Evolutionary conservation across 805 yeast genomes (phyloP).

Genomic region (Yarrowia keelungensis): DNA sequence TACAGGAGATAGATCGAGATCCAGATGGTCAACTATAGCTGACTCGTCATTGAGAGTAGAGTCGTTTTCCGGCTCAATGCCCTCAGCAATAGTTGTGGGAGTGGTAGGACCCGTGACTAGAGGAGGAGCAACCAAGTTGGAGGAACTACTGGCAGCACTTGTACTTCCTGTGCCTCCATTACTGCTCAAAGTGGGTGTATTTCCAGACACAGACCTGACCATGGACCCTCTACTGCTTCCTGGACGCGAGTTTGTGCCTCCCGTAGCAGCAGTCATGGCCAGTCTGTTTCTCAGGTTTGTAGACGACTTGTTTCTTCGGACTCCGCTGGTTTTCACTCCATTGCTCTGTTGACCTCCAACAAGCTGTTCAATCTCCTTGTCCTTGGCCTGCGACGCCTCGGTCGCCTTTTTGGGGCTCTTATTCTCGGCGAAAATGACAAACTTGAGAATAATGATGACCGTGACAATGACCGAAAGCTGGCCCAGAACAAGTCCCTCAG

Average conservation of each 20-base stretch:
- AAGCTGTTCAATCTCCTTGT: conserved; percentile 16
- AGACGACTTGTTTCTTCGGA: conserved; percentile 24
- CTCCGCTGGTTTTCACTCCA: conserved; percentile 7
- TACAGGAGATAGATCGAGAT: conserved; percentile 39
- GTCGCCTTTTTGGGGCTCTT: conserved; percentile 21
- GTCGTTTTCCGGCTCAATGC: conserved; percentile 13
- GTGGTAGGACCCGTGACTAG: background rate
- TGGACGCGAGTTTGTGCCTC: conserved; percentile 5
- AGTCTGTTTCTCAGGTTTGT: conserved; percentile 18
- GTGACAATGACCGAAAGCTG: conserved; percentile 33
- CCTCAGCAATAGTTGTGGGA: conserved; percentile 11
- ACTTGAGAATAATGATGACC: conserved; percentile 33
- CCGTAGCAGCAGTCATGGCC: conserved; percentile 21
- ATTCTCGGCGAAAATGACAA: conserved; percentile 37
- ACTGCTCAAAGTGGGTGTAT: background rate
- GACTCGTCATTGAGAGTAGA: conserved; percentile 8
- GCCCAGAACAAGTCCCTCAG: conserved; percentile 34
- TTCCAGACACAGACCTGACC: conserved; percentile 4
- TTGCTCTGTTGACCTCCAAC: background rate
- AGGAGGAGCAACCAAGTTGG: background rate
- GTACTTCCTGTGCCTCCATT: background rate
- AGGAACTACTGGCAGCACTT: background rate
- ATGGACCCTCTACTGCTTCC: conserved; percentile 18
- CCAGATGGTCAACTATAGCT: conserved; percentile 1
- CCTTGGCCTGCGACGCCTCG: conserved; percentile 11